Percentiles rank a stretch among this genome's conserved stretches.
phyloP scores from a whole-genome alignment of 2,329 filamentous ascomycete genomes.

The Ophiostoma perfectum region DNA sequence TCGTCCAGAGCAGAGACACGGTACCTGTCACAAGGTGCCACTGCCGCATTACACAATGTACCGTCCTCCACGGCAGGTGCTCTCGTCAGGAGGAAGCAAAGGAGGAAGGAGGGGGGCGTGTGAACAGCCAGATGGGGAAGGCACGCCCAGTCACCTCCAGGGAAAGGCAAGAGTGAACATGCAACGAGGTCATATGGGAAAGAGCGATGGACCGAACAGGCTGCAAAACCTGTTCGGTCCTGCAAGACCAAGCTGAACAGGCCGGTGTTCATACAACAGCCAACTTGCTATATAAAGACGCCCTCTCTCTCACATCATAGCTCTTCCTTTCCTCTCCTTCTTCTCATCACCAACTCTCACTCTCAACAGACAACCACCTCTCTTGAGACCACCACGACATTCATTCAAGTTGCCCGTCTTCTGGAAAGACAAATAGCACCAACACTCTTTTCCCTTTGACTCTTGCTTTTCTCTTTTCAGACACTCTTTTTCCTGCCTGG shows the following conservation, averaged over 20 bases:
- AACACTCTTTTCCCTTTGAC: not conserved
- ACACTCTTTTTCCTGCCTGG: conserved; percentile 13
- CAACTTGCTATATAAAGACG: not conserved
- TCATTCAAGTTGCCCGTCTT: not conserved
- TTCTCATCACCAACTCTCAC: conserved; percentile 5
- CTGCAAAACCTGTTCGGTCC: not conserved
- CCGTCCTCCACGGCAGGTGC: conserved; percentile 1
- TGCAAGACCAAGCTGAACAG: not conserved
- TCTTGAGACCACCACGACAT: not conserved
- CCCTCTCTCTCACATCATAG: not conserved
- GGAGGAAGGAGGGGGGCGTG: conserved; percentile 2
- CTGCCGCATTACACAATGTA: conserved; percentile 9
- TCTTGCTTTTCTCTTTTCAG: not conserved
- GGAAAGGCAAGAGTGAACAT: not conserved
- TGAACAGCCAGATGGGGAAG: conserved; percentile 4
- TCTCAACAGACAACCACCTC: conserved; percentile 1
- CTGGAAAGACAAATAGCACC: conserved; percentile 13
- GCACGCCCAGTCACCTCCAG: not conserved
- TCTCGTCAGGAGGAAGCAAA: not conserved
- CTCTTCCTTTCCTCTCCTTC: not conserved
- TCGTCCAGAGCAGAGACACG: not conserved
- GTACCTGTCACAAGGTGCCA: conserved; percentile 9
- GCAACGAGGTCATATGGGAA: not conserved
- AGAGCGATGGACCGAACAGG: conserved; percentile 11
- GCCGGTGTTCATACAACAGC: not conserved